Evolutionary conservation across 306 rosid species (phyloP).

Genomic region (Erythrophleum fordii): DNA sequence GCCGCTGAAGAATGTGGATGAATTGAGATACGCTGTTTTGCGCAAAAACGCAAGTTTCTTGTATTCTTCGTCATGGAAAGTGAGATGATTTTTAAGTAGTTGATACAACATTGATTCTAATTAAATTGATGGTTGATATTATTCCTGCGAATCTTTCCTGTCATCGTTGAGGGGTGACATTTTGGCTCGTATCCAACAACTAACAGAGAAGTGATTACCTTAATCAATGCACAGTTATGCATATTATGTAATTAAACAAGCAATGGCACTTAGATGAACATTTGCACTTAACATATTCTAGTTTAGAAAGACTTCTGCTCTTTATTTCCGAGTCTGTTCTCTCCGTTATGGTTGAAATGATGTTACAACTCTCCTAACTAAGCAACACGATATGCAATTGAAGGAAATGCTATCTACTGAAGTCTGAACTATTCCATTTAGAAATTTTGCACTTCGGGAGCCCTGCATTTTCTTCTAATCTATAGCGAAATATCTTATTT

Average conservation of each 20-base stretch:
- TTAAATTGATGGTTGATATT: constrained; percentile 21
- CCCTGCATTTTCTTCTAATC: background rate
- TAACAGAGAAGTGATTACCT: constrained; percentile 11
- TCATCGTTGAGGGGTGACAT: constrained; percentile 23
- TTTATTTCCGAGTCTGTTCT: background rate
- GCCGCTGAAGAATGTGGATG: constrained; percentile 5
- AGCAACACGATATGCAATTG: too few species aligned
- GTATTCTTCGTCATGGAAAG: constrained; percentile 2
- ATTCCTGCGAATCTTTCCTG: background rate
- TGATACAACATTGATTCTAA: background rate
- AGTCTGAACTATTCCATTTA: background rate
- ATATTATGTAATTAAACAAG: constrained; percentile 22
- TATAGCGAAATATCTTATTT: background rate
- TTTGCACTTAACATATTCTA: background rate
- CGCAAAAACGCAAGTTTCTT: constrained; percentile 7
- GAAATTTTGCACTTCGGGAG: background rate
- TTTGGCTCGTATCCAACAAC: background rate
- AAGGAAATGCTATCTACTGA: background rate
- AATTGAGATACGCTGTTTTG: constrained; percentile 22
- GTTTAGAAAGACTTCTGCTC: background rate
- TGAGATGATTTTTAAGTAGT: background rate
- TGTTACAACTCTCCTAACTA: too few species aligned
- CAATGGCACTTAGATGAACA: background rate
- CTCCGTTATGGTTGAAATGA: background rate
- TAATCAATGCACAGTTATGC: background rate